These are phyloP conservation scores for Phalaenopsis hybrid DNA, from an alignment of 116 monocot genomes.

Conservation along the genomic window DNA sequence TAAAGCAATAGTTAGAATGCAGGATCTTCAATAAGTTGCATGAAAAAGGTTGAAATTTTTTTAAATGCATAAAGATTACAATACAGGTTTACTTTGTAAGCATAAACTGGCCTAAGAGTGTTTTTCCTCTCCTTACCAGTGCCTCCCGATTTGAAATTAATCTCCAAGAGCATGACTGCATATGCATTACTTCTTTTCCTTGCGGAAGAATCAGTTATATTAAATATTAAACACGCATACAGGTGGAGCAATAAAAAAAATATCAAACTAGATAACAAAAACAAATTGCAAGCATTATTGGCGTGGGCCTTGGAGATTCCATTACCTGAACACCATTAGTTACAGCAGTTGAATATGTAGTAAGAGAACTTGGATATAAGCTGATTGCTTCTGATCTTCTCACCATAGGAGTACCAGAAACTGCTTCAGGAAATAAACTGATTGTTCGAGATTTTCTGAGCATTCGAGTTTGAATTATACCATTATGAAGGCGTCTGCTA, in stretches of 20 bases:
- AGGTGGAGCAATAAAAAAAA: background rate
- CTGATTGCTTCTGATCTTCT: slow-evolving; percentile 20
- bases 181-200: background rate
- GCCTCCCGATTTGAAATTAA: background rate
- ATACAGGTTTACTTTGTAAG: background rate
- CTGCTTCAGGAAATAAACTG: slow-evolving; percentile 64
- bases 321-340: slow-evolving; percentile 94
- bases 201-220: background rate
- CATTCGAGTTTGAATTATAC: slow-evolving; percentile 43
- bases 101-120: too few relatives aligned
- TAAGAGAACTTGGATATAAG: slow-evolving; percentile 59
- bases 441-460: slow-evolving; percentile 19
- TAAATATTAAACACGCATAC: background rate
- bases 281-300: background rate
- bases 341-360: slow-evolving; percentile 53
- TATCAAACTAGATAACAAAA: background rate
- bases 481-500: slow-evolving; percentile 48
- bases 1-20: background rate
- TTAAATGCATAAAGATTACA: background rate
- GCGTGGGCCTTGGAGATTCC: background rate
- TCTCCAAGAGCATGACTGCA: background rate
- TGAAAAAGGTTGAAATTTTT: background rate
- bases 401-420: background rate
- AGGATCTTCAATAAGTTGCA: background rate
- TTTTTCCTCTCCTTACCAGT: too few relatives aligned